phyloP scores from a whole-genome alignment of 106 monocot genomes.

The Platanthera zijinensis region DNA sequence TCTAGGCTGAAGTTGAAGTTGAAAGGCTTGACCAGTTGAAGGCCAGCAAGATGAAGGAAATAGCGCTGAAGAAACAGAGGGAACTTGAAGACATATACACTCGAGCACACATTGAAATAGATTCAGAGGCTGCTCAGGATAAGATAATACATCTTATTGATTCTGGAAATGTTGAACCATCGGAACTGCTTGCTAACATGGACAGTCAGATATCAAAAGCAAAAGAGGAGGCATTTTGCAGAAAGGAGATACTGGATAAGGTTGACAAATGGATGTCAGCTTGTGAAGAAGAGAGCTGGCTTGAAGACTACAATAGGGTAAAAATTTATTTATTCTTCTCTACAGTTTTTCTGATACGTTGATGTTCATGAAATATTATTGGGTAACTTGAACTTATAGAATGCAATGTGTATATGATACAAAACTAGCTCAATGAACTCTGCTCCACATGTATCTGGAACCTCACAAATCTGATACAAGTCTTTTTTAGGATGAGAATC shows the following conservation, averaged over 20 bases:
- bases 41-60: constrained; percentile 97
- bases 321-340: background rate
- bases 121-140: constrained; percentile 60
- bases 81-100: constrained; percentile 91
- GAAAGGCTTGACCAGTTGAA: constrained; percentile 88
- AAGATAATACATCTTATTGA: constrained; percentile 72
- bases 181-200: constrained; percentile 86
- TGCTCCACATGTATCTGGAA: background rate
- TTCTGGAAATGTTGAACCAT: constrained; percentile 77
- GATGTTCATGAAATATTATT: background rate
- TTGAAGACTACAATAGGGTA: constrained; percentile 96
- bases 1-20: constrained; percentile 93
- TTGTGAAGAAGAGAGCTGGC: constrained; percentile 99
- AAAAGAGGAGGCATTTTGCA: constrained; percentile 83
- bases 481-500: constrained; percentile 61
- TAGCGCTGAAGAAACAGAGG: constrained; percentile 85
- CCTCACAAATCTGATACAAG: background rate
- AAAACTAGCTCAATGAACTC: background rate
- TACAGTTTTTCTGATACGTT: background rate
- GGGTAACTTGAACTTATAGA: background rate
- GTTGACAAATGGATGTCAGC: constrained; percentile 99
- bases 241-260: constrained; percentile 96
- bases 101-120: constrained; percentile 76
- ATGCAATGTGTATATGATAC: background rate
- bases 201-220: constrained; percentile 81